A percentile compares a stretch with the other conserved stretches of the same genome.
phyloP scores from a whole-genome alignment of 768 basidiomycete species.

The Hypsizygus marmoreus region DNA sequence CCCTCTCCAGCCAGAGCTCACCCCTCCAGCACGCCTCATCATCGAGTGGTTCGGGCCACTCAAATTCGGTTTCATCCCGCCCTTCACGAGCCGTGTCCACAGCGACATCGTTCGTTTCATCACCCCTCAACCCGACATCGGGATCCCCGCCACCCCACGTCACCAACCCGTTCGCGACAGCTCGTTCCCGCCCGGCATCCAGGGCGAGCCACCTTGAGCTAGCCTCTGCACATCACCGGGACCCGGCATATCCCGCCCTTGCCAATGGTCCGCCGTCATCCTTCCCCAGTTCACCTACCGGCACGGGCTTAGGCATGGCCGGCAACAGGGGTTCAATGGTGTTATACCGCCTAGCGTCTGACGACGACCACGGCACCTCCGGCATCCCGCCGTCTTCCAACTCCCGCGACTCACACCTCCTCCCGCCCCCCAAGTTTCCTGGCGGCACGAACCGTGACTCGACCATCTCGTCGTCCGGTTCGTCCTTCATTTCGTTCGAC shows the following conservation, averaged over 20 bases:
- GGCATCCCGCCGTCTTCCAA: background rate
- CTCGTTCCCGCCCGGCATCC: conserved; percentile 14
- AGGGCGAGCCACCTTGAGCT: conserved; percentile 15
- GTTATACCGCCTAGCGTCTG: conserved; percentile 25
- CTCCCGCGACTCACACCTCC: conserved; percentile 7
- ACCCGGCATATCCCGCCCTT: conserved; percentile 7
- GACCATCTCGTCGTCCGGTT: conserved; percentile 15
- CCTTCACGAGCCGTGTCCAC: too few relatives aligned
- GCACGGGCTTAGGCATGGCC: conserved; percentile 4
- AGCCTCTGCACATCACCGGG: conserved; percentile 7
- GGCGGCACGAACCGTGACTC: conserved; percentile 12
- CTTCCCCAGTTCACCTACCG: background rate
- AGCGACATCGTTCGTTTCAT: too few relatives aligned
- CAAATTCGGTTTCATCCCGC: too few relatives aligned
- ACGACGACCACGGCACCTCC: conserved; percentile 12
- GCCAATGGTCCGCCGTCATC: background rate
- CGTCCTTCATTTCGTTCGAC: conserved; percentile 19
- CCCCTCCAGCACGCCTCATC: too few relatives aligned
- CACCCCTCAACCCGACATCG: too few relatives aligned
- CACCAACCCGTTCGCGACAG: conserved; percentile 17
- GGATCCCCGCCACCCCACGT: conserved; percentile 9
- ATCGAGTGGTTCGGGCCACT: too few relatives aligned
- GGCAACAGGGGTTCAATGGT: conserved; percentile 24
- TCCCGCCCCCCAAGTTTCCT: conserved; percentile 19
- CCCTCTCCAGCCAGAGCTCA: too few relatives aligned